phyloP scores from a whole-genome alignment of 169 alveolate genomes.

The Cryptosporidium viatorum region DNA sequence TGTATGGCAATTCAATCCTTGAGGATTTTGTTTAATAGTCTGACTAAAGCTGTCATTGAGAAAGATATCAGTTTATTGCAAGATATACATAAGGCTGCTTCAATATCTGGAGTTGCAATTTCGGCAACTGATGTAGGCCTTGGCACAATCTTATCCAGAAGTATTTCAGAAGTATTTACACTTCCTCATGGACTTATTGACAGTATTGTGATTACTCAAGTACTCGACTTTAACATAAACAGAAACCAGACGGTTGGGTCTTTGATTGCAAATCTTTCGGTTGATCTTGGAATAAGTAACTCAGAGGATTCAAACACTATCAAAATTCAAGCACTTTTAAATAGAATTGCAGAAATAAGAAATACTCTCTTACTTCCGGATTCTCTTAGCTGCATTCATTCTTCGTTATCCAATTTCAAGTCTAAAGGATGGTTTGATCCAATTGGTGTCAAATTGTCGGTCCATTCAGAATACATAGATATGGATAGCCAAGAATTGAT shows the following conservation, averaged over 20 bases:
- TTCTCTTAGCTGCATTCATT: neutral
- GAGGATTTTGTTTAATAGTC: neutral
- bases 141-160: constrained; percentile 55
- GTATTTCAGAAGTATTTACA: constrained; percentile 63
- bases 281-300: constrained; percentile 16
- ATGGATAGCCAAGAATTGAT: neutral
- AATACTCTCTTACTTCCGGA: constrained; percentile 9
- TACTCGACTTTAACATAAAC: constrained; percentile 18
- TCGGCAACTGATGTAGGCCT: constrained; percentile 68
- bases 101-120: constrained; percentile 66
- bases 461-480: neutral
- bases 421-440: constrained; percentile 55
- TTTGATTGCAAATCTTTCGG: constrained; percentile 3
- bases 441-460: neutral
- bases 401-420: neutral
- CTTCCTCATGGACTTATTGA: constrained; percentile 72
- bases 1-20: constrained; percentile 49
- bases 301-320: neutral
- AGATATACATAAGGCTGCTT: constrained; percentile 56
- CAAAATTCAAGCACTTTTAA: neutral
- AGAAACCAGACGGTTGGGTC: neutral
- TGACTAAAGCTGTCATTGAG: neutral
- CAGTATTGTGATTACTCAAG: constrained; percentile 46
- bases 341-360: constrained; percentile 4
- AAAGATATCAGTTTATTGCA: neutral